Conservation (phyloP, 1,139 yeast species). For the Ogataea hybrid region DNA sequence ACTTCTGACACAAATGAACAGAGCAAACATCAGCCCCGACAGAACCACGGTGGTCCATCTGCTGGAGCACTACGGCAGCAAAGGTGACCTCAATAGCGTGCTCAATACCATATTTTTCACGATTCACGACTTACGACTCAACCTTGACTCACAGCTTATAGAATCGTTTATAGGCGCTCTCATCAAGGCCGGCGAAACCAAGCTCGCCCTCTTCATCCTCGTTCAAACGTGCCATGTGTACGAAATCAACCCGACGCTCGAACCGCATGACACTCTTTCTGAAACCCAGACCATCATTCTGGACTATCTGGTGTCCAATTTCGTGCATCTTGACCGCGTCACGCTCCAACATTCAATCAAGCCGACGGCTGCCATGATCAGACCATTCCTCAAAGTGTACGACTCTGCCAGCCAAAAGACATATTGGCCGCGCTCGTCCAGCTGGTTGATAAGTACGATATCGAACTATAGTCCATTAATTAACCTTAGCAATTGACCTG, state of each 20-base stretch:
- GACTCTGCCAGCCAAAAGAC: conserved; percentile 5
- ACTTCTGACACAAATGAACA: conserved; percentile 7
- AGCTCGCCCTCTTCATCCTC: conserved; percentile 11
- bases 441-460: conserved; percentile 14
- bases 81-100: conserved; percentile 5
- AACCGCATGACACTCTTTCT: not conserved
- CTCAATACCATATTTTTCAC: conserved; percentile 8
- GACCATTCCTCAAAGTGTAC: conserved; percentile 14
- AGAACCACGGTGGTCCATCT: conserved; percentile 10
- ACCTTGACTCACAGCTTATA: conserved; percentile 9
- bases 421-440: conserved; percentile 13
- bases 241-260: conserved; percentile 6
- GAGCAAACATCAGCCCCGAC: conserved; percentile 9
- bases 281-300: conserved; percentile 9
- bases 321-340: not conserved
- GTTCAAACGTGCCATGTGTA: conserved; percentile 11
- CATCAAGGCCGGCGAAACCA: conserved; percentile 10
- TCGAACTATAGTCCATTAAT: conserved; percentile 7
- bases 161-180: conserved; percentile 11
- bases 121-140: conserved; percentile 9
- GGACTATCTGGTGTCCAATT: conserved; percentile 13
- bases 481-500: conserved; percentile 29
- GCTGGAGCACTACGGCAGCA: conserved; percentile 5
- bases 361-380: conserved; percentile 17
- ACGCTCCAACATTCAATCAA: conserved; percentile 14